phyloP scores from a whole-genome alignment of 768 basidiomycete species.

The Kwoniella mangroviensis region DNA sequence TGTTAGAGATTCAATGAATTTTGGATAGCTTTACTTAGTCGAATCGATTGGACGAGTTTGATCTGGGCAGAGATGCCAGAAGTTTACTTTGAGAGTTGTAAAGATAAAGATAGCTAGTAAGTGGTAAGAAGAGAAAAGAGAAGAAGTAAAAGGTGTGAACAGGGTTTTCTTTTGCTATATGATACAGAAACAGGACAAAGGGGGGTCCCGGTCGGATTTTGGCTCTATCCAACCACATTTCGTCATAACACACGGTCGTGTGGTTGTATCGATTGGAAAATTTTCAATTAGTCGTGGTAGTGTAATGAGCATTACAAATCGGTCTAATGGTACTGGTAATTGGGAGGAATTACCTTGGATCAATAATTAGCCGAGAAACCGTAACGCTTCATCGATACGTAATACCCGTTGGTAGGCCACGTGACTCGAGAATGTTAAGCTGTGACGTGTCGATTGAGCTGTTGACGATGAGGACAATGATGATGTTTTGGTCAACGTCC shows the following conservation, averaged over 20 bases:
- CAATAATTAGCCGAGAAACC: not conserved
- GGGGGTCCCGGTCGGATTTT: no score
- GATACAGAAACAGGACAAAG: not conserved
- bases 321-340: not conserved
- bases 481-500: no score
- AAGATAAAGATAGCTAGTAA: not conserved
- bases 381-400: slow-evolving; percentile 1
- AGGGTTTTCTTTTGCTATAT: not conserved
- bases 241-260: slow-evolving; percentile 7
- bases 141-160: slow-evolving; percentile 1
- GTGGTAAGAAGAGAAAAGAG: not conserved
- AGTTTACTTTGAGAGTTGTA: not conserved
- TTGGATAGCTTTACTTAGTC: slow-evolving; percentile 3
- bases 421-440: not conserved
- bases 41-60: no score
- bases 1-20: slow-evolving; percentile 8
- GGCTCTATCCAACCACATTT: not conserved
- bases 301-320: not conserved
- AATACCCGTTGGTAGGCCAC: not conserved
- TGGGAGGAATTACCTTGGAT: not conserved
- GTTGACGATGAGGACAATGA: not conserved
- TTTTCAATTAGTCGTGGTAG: not conserved
- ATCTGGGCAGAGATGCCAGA: not conserved
- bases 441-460: slow-evolving; percentile 7
- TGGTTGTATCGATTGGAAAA: not conserved